Conservation (phyloP, 306 rosid species). For the Vigna reflexopilosa region DNA sequence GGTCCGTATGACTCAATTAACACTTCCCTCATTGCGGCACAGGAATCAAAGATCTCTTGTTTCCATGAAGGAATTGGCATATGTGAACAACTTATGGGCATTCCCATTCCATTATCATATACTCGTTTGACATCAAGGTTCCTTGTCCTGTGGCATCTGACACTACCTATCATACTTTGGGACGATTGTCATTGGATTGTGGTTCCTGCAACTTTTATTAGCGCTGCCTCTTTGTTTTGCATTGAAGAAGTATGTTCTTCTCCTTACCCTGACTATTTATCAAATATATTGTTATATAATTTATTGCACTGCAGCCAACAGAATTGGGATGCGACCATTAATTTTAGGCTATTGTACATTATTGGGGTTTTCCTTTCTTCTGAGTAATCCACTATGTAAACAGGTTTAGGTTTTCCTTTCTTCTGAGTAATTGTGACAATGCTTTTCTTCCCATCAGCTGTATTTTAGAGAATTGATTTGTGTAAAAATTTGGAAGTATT, state of each 20-base stretch:
- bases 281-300: slow-evolving; percentile 33
- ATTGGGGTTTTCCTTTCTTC: slow-evolving; percentile 3
- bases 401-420: slow-evolving; percentile 23
- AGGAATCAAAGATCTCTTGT: slow-evolving; percentile 80
- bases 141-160: slow-evolving; percentile 89
- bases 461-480: slow-evolving; percentile 11
- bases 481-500: not conserved
- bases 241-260: slow-evolving; percentile 78
- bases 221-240: slow-evolving; percentile 97
- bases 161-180: slow-evolving; percentile 94
- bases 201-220: slow-evolving; percentile 89
- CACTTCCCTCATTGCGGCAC: slow-evolving; percentile 38
- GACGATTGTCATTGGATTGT: slow-evolving; percentile 97
- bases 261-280: slow-evolving; percentile 24
- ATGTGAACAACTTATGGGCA: slow-evolving; percentile 90
- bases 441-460: slow-evolving; percentile 24
- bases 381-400: slow-evolving; percentile 5
- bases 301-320: slow-evolving; percentile 24
- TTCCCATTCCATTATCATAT: slow-evolving; percentile 89
- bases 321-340: not conserved
- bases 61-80: slow-evolving; percentile 89
- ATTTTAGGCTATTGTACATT: not conserved
- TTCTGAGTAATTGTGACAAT: slow-evolving; percentile 6
- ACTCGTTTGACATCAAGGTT: slow-evolving; percentile 95
- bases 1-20: not conserved